Conservation (phyloP, 768 basidiomycete genomes). For the Vararia minispora region DNA sequence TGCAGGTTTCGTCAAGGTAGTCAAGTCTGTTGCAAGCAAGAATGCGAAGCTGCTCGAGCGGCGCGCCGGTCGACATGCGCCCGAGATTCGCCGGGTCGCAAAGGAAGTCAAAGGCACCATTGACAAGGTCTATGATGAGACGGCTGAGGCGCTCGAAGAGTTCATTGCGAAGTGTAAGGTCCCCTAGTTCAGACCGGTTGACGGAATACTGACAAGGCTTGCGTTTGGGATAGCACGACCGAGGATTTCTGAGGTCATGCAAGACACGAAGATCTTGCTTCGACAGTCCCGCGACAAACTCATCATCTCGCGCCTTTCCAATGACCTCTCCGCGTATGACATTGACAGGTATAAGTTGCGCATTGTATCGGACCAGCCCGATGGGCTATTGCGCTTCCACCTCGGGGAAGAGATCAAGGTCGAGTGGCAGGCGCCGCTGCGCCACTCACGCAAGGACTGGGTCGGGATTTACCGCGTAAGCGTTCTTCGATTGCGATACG, state of each 20-base stretch:
- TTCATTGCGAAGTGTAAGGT: constrained; percentile 81
- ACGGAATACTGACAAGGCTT: constrained; percentile 7
- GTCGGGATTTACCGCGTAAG: constrained; percentile 81
- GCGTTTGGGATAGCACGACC: constrained; percentile 55
- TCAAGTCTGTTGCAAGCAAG: constrained; percentile 83
- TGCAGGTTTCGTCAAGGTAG: constrained; percentile 96
- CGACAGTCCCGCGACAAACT: constrained; percentile 87
- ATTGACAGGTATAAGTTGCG: constrained; percentile 67
- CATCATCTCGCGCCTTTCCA: constrained; percentile 84
- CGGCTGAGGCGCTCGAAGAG: constrained; percentile 86
- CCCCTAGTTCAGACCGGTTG: not conserved
- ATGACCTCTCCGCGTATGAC: constrained; percentile 73
- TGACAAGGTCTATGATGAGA: constrained; percentile 93
- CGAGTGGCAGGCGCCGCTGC: constrained; percentile 76
- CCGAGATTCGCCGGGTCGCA: constrained; percentile 74
- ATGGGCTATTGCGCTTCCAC: constrained; percentile 56
- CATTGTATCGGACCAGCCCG: constrained; percentile 40
- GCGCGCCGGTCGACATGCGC: constrained; percentile 70
- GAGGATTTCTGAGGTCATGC: constrained; percentile 76
- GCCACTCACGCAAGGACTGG: constrained; percentile 91
- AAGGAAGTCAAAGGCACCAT: constrained; percentile 89
- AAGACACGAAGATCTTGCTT: constrained; percentile 85
- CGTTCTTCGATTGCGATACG: constrained; percentile 1
- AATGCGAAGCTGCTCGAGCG: constrained; percentile 69
- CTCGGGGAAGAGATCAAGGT: constrained; percentile 85